phyloP scores from a whole-genome alignment of 176 grass and related monocot species.

The Melocanna baccifera region DNA sequence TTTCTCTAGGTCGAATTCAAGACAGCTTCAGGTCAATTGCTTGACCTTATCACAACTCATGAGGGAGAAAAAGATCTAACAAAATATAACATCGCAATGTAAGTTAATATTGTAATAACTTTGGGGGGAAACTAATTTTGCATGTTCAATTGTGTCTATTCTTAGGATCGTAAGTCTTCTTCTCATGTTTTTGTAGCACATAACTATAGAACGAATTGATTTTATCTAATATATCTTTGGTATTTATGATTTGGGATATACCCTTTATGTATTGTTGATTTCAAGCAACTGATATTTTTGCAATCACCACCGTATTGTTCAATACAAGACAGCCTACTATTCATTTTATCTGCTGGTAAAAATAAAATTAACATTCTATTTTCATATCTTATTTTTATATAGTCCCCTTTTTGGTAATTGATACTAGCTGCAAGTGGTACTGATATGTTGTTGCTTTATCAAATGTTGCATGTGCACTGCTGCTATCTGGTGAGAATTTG shows the following conservation, averaged over 20 bases:
- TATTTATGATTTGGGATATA: not conserved
- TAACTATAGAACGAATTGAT: not conserved
- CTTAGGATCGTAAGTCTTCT: not conserved
- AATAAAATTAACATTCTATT: slow-evolving; percentile 39
- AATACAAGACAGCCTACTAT: slow-evolving; percentile 97
- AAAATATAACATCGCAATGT: slow-evolving; percentile 80
- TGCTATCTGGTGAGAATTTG: slow-evolving; percentile 81
- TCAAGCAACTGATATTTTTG: slow-evolving; percentile 9
- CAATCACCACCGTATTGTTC: slow-evolving; percentile 86
- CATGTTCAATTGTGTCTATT: not conserved
- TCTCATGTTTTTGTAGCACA: not conserved
- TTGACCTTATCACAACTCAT: too few species aligned
- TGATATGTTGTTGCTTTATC: slow-evolving; percentile 27
- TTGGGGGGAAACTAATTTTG: not conserved
- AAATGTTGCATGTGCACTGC: slow-evolving; percentile 94
- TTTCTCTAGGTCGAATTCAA: slow-evolving; percentile 72
- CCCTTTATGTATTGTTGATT: not conserved
- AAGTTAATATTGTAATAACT: slow-evolving; percentile 40
- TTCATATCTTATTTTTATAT: not conserved
- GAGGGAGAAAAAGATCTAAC: too few species aligned
- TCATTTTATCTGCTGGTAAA: slow-evolving; percentile 98
- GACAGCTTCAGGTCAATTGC: too few species aligned
- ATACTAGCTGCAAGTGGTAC: not conserved
- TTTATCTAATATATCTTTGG: not conserved
- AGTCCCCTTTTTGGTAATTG: not conserved